Evolutionary conservation across 2,329 filamentous ascomycete genomes (phyloP).

Genomic region (Aspergillus ochraceoroseus): DNA sequence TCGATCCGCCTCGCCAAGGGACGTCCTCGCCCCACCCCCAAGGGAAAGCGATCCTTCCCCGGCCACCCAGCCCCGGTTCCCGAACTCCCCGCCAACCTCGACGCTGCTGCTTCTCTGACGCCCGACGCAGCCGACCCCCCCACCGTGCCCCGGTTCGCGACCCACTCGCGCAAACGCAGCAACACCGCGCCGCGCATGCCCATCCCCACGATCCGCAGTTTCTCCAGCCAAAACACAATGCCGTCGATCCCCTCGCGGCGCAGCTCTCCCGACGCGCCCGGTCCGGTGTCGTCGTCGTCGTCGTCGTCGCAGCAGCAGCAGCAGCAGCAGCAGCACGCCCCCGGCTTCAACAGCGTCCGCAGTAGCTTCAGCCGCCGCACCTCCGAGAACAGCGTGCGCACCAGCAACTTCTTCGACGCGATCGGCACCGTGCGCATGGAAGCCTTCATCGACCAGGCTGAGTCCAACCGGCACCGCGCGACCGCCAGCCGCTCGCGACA

Average conservation of each 20-base stretch:
- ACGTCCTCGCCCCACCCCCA: conserved; percentile 47
- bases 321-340: too few species aligned
- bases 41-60: conserved; percentile 39
- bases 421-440: conserved; percentile 95
- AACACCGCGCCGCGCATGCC: conserved; percentile 73
- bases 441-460: conserved; percentile 69
- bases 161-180: conserved; percentile 78
- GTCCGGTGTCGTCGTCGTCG: conserved; percentile 32
- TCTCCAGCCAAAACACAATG: conserved; percentile 52
- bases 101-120: conserved; percentile 31
- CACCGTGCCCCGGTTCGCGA: conserved; percentile 51
- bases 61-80: conserved; percentile 31
- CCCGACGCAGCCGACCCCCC: conserved; percentile 47
- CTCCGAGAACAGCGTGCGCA: conserved; percentile 48
- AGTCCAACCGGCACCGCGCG: conserved; percentile 28
- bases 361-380: conserved; percentile 50
- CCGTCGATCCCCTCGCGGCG: conserved; percentile 33
- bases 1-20: conserved; percentile 86
- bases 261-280: conserved; percentile 59
- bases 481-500: conserved; percentile 20
- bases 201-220: conserved; percentile 69
- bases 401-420: conserved; percentile 70
- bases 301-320: too few species aligned
- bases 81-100: conserved; percentile 31
- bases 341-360: conserved; percentile 32